Conservation (phyloP, 2,329 filamentous ascomycete species). For the Atkinsonella hypoxylon region DNA sequence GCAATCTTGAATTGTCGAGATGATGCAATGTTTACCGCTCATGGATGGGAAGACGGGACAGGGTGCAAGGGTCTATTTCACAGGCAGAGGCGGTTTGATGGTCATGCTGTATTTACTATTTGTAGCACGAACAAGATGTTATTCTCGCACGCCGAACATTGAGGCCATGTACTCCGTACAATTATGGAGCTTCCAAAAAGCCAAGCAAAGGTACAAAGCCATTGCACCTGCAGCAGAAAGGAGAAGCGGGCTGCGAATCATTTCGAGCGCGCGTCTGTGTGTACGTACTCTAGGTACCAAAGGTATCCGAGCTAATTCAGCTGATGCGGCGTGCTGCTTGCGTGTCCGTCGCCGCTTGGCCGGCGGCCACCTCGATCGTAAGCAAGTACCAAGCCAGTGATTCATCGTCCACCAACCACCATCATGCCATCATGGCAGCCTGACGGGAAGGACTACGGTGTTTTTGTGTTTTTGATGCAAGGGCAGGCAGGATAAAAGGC, state of each 20-base stretch:
- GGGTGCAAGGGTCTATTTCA: not conserved
- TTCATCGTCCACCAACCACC: not conserved
- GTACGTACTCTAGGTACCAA: no score
- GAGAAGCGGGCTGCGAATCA: constrained; percentile 1
- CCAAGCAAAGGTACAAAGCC: not conserved
- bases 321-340: not conserved
- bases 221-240: not conserved
- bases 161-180: no score
- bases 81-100: no score
- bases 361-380: not conserved
- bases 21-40: not conserved
- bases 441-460: no score
- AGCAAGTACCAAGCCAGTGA: not conserved
- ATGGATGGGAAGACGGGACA: not conserved
- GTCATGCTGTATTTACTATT: not conserved
- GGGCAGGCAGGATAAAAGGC: not conserved
- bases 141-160: no score
- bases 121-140: not conserved
- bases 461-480: no score
- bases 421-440: not conserved
- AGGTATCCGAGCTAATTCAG: not conserved
- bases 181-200: not conserved
- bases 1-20: not conserved
- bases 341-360: not conserved
- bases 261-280: not conserved